Evolutionary conservation across 352 stramenopile species (phyloP), one percentile per base, ranked within the genome.

Genomic region (Globisporangium recalcitrans): DNA sequence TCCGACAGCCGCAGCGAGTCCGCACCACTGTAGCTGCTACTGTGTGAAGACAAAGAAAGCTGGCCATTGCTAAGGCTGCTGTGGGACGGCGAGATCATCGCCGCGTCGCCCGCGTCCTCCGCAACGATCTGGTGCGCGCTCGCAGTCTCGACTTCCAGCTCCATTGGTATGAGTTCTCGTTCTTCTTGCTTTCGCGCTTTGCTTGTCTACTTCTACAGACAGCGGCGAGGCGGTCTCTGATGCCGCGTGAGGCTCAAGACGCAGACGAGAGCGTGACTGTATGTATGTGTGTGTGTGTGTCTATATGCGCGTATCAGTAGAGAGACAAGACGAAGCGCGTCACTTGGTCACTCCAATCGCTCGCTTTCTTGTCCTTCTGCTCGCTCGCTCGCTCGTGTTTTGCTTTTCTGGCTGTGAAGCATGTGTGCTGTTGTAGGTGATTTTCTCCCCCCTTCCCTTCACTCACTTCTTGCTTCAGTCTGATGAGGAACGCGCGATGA

Each of bases 1-100:
- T 93, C 84, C 46, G 84, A 90, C 65, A 93, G 72, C 27, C 82
- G 82, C 31, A 91, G 70, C 48, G 77, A 73, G 36, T 88, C 78
- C 42, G 31, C 46, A 7, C 24, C 47, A 19, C n/a, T n/a, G 22
- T 22, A 69, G 40, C 66, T 67, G 7, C 32, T 61, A 34, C 68
- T 77, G 58, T 73, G 78, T 24, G 65, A 82, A 22, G 77, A 77
- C 53, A 78, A 87, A 4, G 16, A 46, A 7, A 5, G 38, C 24
- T 46, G 46, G 5, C 24, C 47, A 31, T 24, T 36, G 22, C 66
- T 71, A 26, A 68, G 73, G 8, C 40, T 61, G 34, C 68, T 77
- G 52, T 73, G 78, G 26, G 65, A 82, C 34, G 78, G 78, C 55
- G 81, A 88, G 58, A 70, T 63, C 81, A 90, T 90, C 19, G 77